Percentiles rank a stretch among this genome's conserved stretches.
These are phyloP conservation scores for Sextonia rubra DNA, from an alignment of 164 flowering plant species.

Conservation along the genomic window DNA sequence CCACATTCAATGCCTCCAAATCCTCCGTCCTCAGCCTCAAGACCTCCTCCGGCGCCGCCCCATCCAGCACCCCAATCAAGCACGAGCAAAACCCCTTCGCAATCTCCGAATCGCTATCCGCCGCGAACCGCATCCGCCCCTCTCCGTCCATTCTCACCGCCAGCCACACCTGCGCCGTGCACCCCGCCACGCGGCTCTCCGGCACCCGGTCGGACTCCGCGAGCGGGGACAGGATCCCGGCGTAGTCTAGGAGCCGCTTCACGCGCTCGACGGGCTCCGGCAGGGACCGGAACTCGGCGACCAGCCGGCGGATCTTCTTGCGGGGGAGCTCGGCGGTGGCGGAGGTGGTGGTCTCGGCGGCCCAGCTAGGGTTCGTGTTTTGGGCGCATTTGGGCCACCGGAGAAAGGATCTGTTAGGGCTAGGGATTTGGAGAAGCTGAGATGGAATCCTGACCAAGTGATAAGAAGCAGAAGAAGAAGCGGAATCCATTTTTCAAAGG, in stretches of 20 bases:
- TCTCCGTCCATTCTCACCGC: slow-evolving; percentile 41
- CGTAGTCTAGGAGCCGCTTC: slow-evolving; percentile 58
- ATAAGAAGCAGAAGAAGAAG: neutral
- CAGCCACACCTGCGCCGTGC: slow-evolving; percentile 89
- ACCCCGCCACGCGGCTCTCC: slow-evolving; percentile 76
- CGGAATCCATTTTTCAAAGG: neutral
- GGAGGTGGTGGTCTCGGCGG: slow-evolving; percentile 22
- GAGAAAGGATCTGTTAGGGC: neutral
- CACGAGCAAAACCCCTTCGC: slow-evolving; percentile 72
- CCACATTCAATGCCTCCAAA: slow-evolving; percentile 57
- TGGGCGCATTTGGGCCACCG: slow-evolving; percentile 16
- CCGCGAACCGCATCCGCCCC: slow-evolving; percentile 56
- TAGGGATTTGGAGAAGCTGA: neutral
- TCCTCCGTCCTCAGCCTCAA: slow-evolving; percentile 62
- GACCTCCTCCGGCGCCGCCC: slow-evolving; percentile 69
- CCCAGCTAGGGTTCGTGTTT: slow-evolving; percentile 19
- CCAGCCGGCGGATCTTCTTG: slow-evolving; percentile 30
- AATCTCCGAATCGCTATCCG: slow-evolving; percentile 87
- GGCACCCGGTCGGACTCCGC: slow-evolving; percentile 33
- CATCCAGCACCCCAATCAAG: slow-evolving; percentile 57
- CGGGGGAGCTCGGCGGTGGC: slow-evolving; percentile 23
- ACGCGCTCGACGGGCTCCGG: slow-evolving; percentile 66
- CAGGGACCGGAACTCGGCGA: slow-evolving; percentile 54
- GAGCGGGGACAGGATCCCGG: slow-evolving; percentile 40
- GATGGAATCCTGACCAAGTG: neutral